Base-by-base conservation (phyloP, 2,329 filamentous ascomycete species). In the Cladosporium sp. region DNA sequence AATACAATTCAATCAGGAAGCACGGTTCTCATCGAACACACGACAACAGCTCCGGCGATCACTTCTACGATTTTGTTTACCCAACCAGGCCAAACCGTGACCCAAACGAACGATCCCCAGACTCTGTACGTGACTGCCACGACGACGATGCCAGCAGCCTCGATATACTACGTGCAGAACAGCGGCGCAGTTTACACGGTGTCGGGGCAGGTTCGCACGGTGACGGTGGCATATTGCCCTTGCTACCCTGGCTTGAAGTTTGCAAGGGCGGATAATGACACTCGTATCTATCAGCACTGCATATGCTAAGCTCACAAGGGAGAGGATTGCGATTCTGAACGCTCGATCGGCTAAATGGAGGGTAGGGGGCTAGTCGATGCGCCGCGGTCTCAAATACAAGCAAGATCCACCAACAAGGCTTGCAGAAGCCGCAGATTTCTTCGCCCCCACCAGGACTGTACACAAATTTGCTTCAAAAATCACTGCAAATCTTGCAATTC, bases 201-300 rank as follows among this genome's bases (percentile, higher is more conserved):
- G 7, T 29, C 22, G 19, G 47, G 47, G 3, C 7, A 27, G 30
- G 36, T 34, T 3, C 19, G 22, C 15, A 43, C 20, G 27, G 38
- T 50, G 39, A 50, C 47, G 9, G 47, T 50, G 19, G 47, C 47
- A 7, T 50, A 50, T 30, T 50, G 47, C 22, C 47, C 47, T 13
- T 50, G 47, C 9, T 50, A 50, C 9, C 47, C 47, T 2, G 47
- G 47, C 7, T 43, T 50, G 39, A 50, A 50, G 15, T 50, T 50
- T 20, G 47, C 47, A 7, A 43, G 47, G 20, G 29, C 34, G 27
- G 19, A 50, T n/a, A 50, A 50, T n/a, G 47, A 17, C 2, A 50
- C 39, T 2, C 34, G 27, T 12, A 19, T 50, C 13, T 50, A 50
- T 15, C 38, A 50, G 30, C 47, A 50, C 12, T 50, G 47, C 32